Base-by-base conservation (phyloP, 495 filamentous ascomycete species). In the Neurospora sublineolata region DNA sequence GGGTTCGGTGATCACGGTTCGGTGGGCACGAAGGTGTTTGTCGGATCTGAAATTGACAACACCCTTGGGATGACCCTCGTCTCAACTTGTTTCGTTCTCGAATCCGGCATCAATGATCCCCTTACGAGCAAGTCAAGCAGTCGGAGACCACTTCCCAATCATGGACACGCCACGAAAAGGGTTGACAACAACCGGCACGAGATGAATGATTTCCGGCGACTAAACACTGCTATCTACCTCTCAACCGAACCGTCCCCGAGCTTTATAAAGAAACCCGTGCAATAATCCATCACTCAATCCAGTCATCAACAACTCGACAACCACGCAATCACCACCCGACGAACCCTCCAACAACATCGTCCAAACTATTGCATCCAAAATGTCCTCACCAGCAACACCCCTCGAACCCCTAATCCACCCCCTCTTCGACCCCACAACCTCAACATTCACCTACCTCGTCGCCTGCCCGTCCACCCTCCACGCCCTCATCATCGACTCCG, bases 361-460 rank as follows among this genome's bases (percentile, higher is more conserved):
- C 30, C 30, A 33, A 33, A 33, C 30, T 33, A 33, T 33, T 33
- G 0, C 30, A 36, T 36, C 6, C 33, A 36, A 36, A 36, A 36
- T 36, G 33, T 36, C 33, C 33, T 36, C 33, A 36, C 33, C 33
- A n/a, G n/a, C n/a, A 36, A 36, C 33, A 4, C 33, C 33, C 33
- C 33, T 72, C 69, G 69, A 78, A 12, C 78, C 79, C 30, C 72
- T 58, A 42, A 70, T 80, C 70, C 74, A 80, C 69, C 12, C 76
- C 67, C 27, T 74, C 74, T 80, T 82, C 72, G 73, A 84, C 67
- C 81, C 83, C n/a, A 3, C 30, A 6, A 82, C 77, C 2, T 80
- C 81, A n/a, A 89, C 88, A 60, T 89, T 86, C 86, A 88, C 89
- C 72, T 89, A 89, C 74, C 75, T 90, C n/a, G 82, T 89, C 3